A percentile compares a stretch with the other conserved stretches of the same genome.
Conservation (phyloP, 495 filamentous ascomycete genomes). For the Elaphomyces granulatus region DNA sequence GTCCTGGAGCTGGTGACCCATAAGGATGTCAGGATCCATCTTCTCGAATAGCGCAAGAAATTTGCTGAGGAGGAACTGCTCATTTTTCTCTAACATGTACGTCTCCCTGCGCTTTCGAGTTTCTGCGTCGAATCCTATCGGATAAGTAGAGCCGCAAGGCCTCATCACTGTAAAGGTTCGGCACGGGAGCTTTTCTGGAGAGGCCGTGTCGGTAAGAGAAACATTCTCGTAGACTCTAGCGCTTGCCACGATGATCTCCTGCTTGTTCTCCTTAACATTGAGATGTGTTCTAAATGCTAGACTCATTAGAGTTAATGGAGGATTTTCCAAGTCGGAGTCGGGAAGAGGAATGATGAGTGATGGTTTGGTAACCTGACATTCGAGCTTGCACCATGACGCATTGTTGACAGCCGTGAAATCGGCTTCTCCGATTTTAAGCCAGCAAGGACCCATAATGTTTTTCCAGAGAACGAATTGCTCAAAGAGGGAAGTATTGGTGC, state of each 20-base stretch:
- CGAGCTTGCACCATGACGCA: constrained; percentile 92
- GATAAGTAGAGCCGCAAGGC: constrained; percentile 59
- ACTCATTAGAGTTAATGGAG: constrained; percentile 88
- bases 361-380: constrained; percentile 67
- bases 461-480: constrained; percentile 98
- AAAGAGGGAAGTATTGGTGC: constrained; percentile 83
- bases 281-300: constrained; percentile 74
- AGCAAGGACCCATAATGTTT: constrained; percentile 96
- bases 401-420: constrained; percentile 79
- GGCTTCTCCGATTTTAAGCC: constrained; percentile 75
- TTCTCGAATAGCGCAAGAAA: constrained; percentile 79
- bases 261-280: constrained; percentile 89
- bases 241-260: constrained; percentile 83
- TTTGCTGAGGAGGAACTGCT: constrained; percentile 66
- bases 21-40: constrained; percentile 81
- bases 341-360: constrained; percentile 51
- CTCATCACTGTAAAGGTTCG: constrained; percentile 87
- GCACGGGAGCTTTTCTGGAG: constrained; percentile 73
- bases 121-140: constrained; percentile 69
- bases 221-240: constrained; percentile 87
- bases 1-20: constrained; percentile 94
- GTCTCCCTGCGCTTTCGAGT: constrained; percentile 54
- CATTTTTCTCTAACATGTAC: constrained; percentile 66
- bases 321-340: constrained; percentile 66
- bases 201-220: constrained; percentile 71